Conservation (phyloP, 768 basidiomycete species). For the Mycena vitilis region DNA sequence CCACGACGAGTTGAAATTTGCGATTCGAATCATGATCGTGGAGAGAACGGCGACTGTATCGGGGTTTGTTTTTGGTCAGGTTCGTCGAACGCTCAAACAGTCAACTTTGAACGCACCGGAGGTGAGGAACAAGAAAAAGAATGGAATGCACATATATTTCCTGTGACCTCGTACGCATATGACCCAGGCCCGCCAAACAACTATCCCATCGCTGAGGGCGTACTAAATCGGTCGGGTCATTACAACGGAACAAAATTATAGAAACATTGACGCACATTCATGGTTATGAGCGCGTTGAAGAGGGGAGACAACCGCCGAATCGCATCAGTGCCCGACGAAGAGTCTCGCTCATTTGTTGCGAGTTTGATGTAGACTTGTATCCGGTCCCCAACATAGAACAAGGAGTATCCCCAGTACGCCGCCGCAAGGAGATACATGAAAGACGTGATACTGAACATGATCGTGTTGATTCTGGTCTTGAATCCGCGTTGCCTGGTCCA, state of each 20-base stretch:
- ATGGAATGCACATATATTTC: slow-evolving; percentile 24
- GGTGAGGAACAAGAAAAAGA: slow-evolving; percentile 12
- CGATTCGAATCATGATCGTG: background rate
- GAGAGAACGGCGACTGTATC: background rate
- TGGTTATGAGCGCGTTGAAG: slow-evolving; percentile 2
- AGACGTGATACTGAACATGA: background rate
- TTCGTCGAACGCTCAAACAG: background rate
- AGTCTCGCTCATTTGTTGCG: background rate
- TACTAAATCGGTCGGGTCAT: slow-evolving; percentile 13
- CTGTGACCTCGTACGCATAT: slow-evolving; percentile 26
- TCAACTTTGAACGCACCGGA: background rate
- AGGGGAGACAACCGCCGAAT: slow-evolving; percentile 4
- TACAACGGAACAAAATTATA: background rate
- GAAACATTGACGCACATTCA: background rate
- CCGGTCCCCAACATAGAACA: slow-evolving; percentile 4
- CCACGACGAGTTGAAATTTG: background rate
- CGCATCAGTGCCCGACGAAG: background rate
- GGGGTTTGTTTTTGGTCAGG: background rate
- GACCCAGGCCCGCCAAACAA: slow-evolving; percentile 27
- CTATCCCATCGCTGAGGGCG: slow-evolving; percentile 2
- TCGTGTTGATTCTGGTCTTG: background rate
- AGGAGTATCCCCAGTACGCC: slow-evolving; percentile 1
- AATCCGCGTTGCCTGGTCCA: slow-evolving; percentile 8
- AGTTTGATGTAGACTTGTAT: background rate
- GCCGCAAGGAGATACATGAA: background rate